phyloP scores from a whole-genome alignment of 139 green algal genomes.

The Eudorina sp. region DNA sequence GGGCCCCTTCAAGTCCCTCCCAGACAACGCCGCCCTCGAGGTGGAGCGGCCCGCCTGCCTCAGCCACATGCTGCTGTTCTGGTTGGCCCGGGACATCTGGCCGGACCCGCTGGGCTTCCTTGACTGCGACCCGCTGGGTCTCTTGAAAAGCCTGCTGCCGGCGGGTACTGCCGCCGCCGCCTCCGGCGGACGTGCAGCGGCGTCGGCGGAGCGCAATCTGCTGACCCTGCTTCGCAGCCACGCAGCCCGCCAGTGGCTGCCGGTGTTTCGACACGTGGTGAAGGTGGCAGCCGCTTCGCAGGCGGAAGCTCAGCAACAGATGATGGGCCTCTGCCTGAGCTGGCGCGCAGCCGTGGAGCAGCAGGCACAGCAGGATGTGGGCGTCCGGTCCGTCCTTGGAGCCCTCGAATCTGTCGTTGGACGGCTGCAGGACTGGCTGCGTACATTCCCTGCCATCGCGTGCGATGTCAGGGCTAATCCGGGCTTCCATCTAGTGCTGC shows the following conservation, averaged over 20 bases:
- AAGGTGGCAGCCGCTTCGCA: neutral
- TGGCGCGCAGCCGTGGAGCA: neutral
- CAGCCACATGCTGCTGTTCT: too few species aligned
- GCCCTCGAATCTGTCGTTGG: neutral
- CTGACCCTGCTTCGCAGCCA: neutral
- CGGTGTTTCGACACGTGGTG: neutral
- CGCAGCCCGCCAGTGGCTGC: neutral
- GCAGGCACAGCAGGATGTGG: neutral
- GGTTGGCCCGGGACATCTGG: too few species aligned
- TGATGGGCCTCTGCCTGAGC: neutral
- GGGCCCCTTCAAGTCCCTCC: too few species aligned
- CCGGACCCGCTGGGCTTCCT: too few species aligned
- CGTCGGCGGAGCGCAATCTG: constrained; percentile 37
- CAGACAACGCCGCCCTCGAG: too few species aligned
- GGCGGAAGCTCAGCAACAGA: neutral
- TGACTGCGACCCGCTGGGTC: too few species aligned
- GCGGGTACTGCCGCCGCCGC: too few species aligned
- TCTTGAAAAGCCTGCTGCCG: too few species aligned
- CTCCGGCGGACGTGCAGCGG: too few species aligned
- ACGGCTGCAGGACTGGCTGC: neutral
- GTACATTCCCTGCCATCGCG: neutral
- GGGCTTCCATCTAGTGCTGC: neutral
- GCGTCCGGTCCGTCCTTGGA: neutral
- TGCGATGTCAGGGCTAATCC: neutral
- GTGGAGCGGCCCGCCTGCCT: too few species aligned